phyloP scores from a whole-genome alignment of 768 basidiomycete species.

The Trametes cingulata region DNA sequence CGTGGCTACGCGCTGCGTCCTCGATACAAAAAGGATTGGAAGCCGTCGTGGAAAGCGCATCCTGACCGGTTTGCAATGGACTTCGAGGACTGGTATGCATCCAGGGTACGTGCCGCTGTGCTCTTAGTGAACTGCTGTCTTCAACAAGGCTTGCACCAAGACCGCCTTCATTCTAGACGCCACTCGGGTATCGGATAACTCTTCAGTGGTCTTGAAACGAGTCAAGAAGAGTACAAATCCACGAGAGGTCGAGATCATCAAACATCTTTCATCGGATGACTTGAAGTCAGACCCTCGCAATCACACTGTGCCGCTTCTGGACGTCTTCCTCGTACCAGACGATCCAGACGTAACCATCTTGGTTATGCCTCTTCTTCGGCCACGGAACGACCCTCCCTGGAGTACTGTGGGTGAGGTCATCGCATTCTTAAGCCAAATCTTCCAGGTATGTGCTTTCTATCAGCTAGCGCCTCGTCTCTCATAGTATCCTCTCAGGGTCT shows the following conservation, averaged over 20 bases:
- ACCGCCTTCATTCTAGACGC: slow-evolving; percentile 23
- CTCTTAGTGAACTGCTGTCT: no score
- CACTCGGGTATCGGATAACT: slow-evolving; percentile 24
- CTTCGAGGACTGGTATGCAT: not conserved
- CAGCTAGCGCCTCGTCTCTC: not conserved
- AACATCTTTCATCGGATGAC: slow-evolving; percentile 25
- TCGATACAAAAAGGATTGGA: slow-evolving; percentile 28
- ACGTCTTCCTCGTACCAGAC: slow-evolving; percentile 21
- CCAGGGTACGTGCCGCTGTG: not conserved
- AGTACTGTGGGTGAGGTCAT: not conserved
- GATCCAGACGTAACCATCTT: slow-evolving; percentile 24
- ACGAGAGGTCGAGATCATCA: slow-evolving; percentile 29
- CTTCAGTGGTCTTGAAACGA: slow-evolving; percentile 23
- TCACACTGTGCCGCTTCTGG: slow-evolving; percentile 29
- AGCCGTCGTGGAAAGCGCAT: slow-evolving; percentile 26
- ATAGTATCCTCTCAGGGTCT: slow-evolving; percentile 27
- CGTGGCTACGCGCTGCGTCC: slow-evolving; percentile 27
- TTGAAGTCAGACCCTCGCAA: slow-evolving; percentile 28
- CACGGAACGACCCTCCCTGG: slow-evolving; percentile 32
- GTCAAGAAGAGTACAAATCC: slow-evolving; percentile 18
- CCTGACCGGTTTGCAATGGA: not conserved
- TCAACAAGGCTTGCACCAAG: not conserved
- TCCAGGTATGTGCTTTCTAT: not conserved
- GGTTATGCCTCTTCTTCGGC: slow-evolving; percentile 36
- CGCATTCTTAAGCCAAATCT: not conserved